Base-by-base conservation (phyloP, 306 rosid species). In the Morella rubra region DNA sequence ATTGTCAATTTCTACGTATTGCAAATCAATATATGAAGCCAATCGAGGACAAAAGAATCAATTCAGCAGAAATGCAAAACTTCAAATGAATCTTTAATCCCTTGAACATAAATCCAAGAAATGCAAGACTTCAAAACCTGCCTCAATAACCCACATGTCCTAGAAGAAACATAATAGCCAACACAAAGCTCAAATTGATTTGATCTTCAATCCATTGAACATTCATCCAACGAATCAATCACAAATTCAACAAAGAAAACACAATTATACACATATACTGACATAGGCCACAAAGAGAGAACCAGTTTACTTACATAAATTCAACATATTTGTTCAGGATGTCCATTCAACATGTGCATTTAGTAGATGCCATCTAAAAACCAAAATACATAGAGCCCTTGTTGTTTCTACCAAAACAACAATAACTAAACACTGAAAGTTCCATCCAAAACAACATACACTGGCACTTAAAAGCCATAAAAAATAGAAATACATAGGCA, bases 61-160 rank as follows among this genome's bases (percentile, higher is more conserved):
- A 46, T 65, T 49, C 27, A 69, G 73, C 47, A 46, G 64, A 56
- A 27, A 49, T 37, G 55, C 44, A 27, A 61, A 14, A 32, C 15
- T 27, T 61, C 19, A 11, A 40, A 45, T 68, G 69, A 82, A 79
- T 71, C 73, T 70, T 27, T 41, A 20, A 60, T 8, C 71, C 54
- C 52, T 22, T 49, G 50, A 79, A 76, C 58, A 74, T 40, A 46
- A 14, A 14, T n/a, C 27, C 22, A 27, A 62, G 49, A n/a, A n/a
- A n/a, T n/a, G n/a, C n/a, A n/a, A n/a, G n/a, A n/a, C 69, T 70
- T 64, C 13, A 61, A 10, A 14, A 32, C 45, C 68, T 37, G 10
- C n/a, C 24, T n/a, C 11, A 14, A 8, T 37, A 45, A 0, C 7
- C 37, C 44, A 10, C 8, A 71, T 49, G 27, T 51, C 22, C 16